Evolutionary conservation across 2,329 filamentous ascomycete genomes (phyloP), one percentile per base, ranked within the genome.

Genomic region (Cladophialophora immunda): DNA sequence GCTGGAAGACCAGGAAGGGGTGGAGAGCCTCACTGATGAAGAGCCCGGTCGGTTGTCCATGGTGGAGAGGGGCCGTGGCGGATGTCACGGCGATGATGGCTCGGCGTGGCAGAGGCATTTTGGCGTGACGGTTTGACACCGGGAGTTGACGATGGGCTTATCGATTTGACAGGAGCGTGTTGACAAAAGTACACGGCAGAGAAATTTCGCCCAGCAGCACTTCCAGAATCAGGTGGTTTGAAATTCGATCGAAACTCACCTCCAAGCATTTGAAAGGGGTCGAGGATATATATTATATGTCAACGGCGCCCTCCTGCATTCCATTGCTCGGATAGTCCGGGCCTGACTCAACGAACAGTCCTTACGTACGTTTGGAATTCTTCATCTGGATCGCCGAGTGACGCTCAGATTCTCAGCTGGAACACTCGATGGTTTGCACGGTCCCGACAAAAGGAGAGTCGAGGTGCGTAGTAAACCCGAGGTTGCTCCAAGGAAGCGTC

Each of bases 21-120:
- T 84, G 82, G 7, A 84, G 76, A 17, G 82, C 82, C 71, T 84
- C 82, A 59, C 73, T 78, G 66, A 84, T 80, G 74, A 84, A 84
- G 57, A 84, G 72, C 11, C 80, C 81, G 13, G 66, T 66, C 6
- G 58, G 22, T 5, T 68, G n/a, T 66, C 79, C 79, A 3, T 79
- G 64, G 66, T 76, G 80, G n/a, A 81, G 76, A 29, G 75, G 70
- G n/a, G 78, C 81, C 13, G 74, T 73, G 22, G 81, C 81, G 3
- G 81, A 82, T 27, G 81, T 82, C 52, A 82, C 73, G 59, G 76
- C 74, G 58, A 83, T 82, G 58, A 83, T 71, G 54, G 81, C 81
- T 64, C 76, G 75, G 57, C 77, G 79, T 36, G 80, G 74, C 11
- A 57, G 66, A 66, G 66, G 50, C 58, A 66, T 68, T 52, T 38